phyloP scores from a whole-genome alignment of 768 basidiomycete species.

The Tylopilus cervinicoccineus region DNA sequence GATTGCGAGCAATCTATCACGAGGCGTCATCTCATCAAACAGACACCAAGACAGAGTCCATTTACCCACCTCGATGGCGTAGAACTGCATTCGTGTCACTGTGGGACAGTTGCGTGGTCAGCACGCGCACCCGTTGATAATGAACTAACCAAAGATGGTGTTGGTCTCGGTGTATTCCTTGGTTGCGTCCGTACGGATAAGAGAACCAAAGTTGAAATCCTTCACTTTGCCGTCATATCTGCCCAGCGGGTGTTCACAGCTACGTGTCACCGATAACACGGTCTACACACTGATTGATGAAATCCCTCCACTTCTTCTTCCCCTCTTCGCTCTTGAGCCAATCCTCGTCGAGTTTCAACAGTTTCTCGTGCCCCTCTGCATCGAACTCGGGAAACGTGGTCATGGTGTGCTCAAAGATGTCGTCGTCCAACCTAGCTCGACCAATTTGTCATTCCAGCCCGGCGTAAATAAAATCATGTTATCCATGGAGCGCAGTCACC shows the following conservation, averaged over 20 bases:
- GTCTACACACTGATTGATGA: slow-evolving; percentile 63
- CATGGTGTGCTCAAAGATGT: slow-evolving; percentile 78
- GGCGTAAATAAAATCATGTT: too few relatives aligned
- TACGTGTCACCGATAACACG: slow-evolving; percentile 1
- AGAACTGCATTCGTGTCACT: slow-evolving; percentile 59
- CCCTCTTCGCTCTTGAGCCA: slow-evolving; percentile 86
- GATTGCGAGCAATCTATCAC: slow-evolving; percentile 82
- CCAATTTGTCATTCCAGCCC: slow-evolving; percentile 11
- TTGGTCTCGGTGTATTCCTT: slow-evolving; percentile 88
- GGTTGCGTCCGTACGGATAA: slow-evolving; percentile 77
- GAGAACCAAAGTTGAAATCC: slow-evolving; percentile 95
- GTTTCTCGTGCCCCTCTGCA: slow-evolving; percentile 41
- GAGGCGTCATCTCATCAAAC: background rate
- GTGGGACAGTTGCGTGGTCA: slow-evolving; percentile 9
- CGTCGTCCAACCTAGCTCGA: slow-evolving; percentile 73
- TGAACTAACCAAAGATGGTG: slow-evolving; percentile 80
- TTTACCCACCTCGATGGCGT: slow-evolving; percentile 76
- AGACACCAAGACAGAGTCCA: slow-evolving; percentile 8
- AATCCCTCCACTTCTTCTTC: slow-evolving; percentile 88
- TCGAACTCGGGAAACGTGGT: slow-evolving; percentile 78
- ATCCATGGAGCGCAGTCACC: slow-evolving; percentile 21
- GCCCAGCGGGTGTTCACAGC: slow-evolving; percentile 4
- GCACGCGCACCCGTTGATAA: background rate
- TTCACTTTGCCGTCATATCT: slow-evolving; percentile 89
- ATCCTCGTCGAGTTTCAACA: slow-evolving; percentile 75